Conservation (phyloP, 371 early-diverging fungal genomes). For the Mortierella sp. region DNA sequence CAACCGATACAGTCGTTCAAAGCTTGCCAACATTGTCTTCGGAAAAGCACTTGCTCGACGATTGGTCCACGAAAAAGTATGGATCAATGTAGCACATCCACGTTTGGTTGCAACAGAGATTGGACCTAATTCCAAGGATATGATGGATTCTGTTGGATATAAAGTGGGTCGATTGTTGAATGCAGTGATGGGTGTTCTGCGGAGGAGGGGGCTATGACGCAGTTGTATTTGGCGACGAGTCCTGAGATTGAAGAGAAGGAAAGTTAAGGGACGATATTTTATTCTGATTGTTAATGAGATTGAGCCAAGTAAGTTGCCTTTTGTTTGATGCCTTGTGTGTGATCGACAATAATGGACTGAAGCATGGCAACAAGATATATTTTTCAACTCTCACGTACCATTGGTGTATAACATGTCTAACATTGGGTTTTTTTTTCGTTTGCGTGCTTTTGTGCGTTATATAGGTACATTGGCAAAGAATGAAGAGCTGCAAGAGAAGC, state of each 20-base stretch:
- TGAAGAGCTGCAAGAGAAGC: too few relatives aligned
- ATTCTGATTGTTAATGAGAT: constrained; percentile 40
- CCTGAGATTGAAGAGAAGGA: constrained; percentile 68
- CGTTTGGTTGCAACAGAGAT: constrained; percentile 63
- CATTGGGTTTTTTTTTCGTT: too few relatives aligned
- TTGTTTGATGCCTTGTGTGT: background rate
- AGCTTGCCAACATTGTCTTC: constrained; percentile 77
- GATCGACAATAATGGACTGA: background rate
- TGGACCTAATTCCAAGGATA: background rate
- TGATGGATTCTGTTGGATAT: constrained; percentile 1
- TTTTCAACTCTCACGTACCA: too few relatives aligned
- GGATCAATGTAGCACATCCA: constrained; percentile 65
- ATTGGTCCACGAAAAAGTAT: constrained; percentile 31
- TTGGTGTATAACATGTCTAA: too few relatives aligned
- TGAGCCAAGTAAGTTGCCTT: constrained; percentile 26
- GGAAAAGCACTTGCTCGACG: constrained; percentile 63
- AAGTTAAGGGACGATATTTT: constrained; percentile 67
- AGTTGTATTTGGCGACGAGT: constrained; percentile 73
- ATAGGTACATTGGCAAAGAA: constrained; percentile 44
- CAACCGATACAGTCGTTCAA: constrained; percentile 64
- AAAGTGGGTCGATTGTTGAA: too few relatives aligned
- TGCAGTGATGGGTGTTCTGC: constrained; percentile 20
- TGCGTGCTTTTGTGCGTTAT: too few relatives aligned
- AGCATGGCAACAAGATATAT: too few relatives aligned
- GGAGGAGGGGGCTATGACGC: constrained; percentile 75